Conservation (phyloP, 169 alveolate species). For the Eimeria brunetti region DNA sequence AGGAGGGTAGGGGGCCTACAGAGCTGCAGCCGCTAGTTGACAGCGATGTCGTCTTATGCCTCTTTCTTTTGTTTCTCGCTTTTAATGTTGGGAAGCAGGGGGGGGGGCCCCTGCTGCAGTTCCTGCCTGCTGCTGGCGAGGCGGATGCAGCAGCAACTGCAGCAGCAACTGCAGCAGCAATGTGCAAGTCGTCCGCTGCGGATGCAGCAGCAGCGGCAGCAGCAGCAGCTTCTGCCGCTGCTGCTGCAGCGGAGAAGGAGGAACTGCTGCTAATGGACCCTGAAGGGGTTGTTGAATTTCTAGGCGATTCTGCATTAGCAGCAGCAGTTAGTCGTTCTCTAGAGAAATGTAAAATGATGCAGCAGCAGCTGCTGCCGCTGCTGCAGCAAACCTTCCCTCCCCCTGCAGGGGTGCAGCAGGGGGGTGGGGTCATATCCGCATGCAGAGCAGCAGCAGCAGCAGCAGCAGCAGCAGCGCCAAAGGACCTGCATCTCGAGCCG, state of each 20-base stretch:
- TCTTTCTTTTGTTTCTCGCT: constrained; percentile 43
- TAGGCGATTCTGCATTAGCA: constrained; percentile 31
- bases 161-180: constrained; percentile 22
- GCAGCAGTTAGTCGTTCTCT: not conserved
- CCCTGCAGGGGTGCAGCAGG: constrained; percentile 1
- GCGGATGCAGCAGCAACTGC: constrained; percentile 11
- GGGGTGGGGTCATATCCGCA: constrained; percentile 51
- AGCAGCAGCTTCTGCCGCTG: constrained; percentile 15
- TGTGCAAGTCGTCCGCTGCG: not conserved
- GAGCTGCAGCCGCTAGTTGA: constrained; percentile 70
- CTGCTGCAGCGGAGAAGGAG: constrained; percentile 1
- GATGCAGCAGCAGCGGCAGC: not conserved
- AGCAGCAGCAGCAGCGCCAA: not conserved
- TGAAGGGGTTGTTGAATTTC: constrained; percentile 7
- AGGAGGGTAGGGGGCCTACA: not conserved
- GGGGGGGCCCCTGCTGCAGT: constrained; percentile 40
- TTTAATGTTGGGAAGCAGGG: constrained; percentile 32
- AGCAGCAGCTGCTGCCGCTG: constrained; percentile 56
- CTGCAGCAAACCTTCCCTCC: constrained; percentile 67
- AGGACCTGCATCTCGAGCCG: not conserved
- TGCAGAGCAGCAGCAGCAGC: constrained; percentile 69
- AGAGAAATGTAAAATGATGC: constrained; percentile 36
- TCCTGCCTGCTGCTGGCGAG: constrained; percentile 35
- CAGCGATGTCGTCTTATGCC: constrained; percentile 32
- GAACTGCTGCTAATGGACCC: constrained; percentile 19